A percentile compares a stretch with the other conserved stretches of the same genome.
phyloP scores from a whole-genome alignment of 176 grass and related monocot species.

The Cenchrus purpureus region DNA sequence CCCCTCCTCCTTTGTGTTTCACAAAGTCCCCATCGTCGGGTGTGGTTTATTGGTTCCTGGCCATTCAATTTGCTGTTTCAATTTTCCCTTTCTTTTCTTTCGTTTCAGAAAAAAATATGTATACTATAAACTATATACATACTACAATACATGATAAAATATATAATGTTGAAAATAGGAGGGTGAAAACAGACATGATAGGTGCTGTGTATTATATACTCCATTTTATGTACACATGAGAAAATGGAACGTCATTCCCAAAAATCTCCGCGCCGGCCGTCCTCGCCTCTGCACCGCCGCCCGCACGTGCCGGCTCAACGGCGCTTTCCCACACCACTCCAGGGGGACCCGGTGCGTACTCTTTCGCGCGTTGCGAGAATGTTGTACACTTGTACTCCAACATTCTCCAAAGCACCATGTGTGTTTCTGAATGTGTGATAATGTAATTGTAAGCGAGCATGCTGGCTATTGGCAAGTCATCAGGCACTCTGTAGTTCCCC shows the following conservation, averaged over 20 bases:
- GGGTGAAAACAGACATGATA: not conserved
- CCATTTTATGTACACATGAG: no score
- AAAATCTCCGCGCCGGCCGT: no score
- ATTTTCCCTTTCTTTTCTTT: not conserved
- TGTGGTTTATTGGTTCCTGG: not conserved
- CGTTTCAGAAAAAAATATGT: not conserved
- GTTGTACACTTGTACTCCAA: no score
- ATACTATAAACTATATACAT: constrained; percentile 19
- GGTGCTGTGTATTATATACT: not conserved
- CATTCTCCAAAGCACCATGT: not conserved
- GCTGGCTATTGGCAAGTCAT: no score
- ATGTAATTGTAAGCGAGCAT: no score
- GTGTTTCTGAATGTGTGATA: not conserved
- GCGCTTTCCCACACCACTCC: not conserved
- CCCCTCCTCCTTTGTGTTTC: not conserved
- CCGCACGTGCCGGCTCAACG: not conserved
- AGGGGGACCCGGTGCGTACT: not conserved
- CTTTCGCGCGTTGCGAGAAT: not conserved
- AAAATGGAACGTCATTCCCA: no score
- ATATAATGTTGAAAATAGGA: not conserved
- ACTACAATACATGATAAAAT: not conserved
- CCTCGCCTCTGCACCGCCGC: not conserved
- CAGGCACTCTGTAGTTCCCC: no score
- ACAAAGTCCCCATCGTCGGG: not conserved
- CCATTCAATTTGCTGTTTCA: not conserved